Base-by-base conservation (phyloP, 345 rosid genomes). In the Populus simonii region DNA sequence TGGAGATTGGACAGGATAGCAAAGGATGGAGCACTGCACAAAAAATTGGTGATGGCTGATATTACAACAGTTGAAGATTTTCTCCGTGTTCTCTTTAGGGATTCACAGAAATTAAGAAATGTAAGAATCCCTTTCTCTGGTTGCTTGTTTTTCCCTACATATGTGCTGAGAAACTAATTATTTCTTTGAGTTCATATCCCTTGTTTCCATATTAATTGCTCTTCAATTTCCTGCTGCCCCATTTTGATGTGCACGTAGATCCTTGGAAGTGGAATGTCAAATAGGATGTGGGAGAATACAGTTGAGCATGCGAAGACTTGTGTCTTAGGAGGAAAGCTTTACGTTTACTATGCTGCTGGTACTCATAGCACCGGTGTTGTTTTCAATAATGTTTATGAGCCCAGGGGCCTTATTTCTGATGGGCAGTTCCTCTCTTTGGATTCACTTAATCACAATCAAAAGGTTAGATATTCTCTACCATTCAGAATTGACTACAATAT, bases 1-100 rank as follows among this genome's bases (percentile, higher is more conserved):
- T 93, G 99, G 99, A 90, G 98, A 84, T 81, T 96, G 45, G 99
- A 96, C 78, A 89, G 94, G 81, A 96, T 93, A 74, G 99, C 97
- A 0, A 96, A 96, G 83, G 98, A 96, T 75, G 96, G 99, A 87
- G 96, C 96, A 20, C 87, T 96, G 76, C 99, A 96, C 81, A 92
- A 90, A 77, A 93, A 91, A 84, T 85, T 96, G 84, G 73, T 90
- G 11, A 87, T 87, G 70, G 86, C 90, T 65, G 81, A 83, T 35
- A 91, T 96, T 9, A 67, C 76, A 29, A 89, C 94, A 10, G 98
- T 96, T 3, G 93, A 96, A 90, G 96, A 92, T 89, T 93, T 93
- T 81, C 98, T 96, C 76, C 88, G 93, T 29, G 70, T 93, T 74
- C 90, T 93, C 38, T 87, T 90, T 53, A 87, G 86, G 81, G 97